phyloP scores from a whole-genome alignment of 2,329 filamentous ascomycete genomes.

The Zasmidium angulare region DNA sequence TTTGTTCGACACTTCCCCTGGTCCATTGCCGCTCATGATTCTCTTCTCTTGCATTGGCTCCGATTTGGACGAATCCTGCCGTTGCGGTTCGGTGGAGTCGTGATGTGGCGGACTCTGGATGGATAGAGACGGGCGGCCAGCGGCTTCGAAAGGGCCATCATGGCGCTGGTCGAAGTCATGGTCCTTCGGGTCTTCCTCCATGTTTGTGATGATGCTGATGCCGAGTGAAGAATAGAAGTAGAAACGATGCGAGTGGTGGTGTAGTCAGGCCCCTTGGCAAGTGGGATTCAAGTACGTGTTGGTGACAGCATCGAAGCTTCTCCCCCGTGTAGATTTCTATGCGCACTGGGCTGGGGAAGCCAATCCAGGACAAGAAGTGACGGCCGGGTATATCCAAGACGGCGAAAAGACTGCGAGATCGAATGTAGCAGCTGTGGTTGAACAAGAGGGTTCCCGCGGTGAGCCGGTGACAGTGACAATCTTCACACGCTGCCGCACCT shows the following conservation, averaged over 20 bases:
- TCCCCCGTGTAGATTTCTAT: not conserved
- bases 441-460: not conserved
- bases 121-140: slow-evolving; percentile 13
- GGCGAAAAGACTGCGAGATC: not conserved
- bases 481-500: no score
- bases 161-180: slow-evolving; percentile 37
- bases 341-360: not conserved
- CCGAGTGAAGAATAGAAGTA: no score
- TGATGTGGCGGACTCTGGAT: slow-evolving; percentile 6
- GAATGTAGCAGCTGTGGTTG: not conserved
- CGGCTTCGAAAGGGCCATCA: slow-evolving; percentile 32
- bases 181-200: slow-evolving; percentile 26
- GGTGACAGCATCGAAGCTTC: not conserved
- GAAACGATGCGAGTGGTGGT: not conserved
- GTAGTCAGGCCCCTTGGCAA: not conserved
- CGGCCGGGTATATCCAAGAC: not conserved
- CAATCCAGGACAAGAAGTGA: not conserved
- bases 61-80: slow-evolving; percentile 3
- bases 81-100: not conserved
- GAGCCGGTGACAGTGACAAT: not conserved
- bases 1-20: slow-evolving; percentile 24
- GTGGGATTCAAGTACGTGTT: not conserved
- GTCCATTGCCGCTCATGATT: slow-evolving; percentile 4
- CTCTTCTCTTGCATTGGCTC: slow-evolving; percentile 7
- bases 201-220: slow-evolving; percentile 11